A percentile compares a stretch with the other conserved stretches of the same genome.
phyloP scores from a whole-genome alignment of 306 rosid genomes.

The Neltuma alba region DNA sequence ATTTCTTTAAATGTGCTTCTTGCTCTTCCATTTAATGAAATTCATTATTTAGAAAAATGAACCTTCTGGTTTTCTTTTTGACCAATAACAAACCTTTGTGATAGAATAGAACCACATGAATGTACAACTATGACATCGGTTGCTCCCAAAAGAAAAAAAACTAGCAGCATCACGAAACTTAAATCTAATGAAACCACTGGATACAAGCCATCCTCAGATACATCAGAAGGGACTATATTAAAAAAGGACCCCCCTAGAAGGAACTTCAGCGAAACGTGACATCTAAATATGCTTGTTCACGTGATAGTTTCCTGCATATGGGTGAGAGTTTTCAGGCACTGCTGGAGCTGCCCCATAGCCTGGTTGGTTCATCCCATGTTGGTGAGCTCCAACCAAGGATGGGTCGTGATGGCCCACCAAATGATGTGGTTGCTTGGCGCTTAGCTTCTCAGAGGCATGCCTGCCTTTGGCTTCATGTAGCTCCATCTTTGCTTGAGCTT shows the following conservation, averaged over 20 bases:
- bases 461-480: constrained; percentile 66
- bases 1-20: too few species aligned
- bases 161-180: not conserved
- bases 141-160: not conserved
- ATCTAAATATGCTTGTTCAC: constrained; percentile 24
- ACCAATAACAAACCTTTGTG: not conserved
- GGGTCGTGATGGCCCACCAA: constrained; percentile 5
- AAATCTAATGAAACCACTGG: not conserved
- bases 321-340: constrained; percentile 26
- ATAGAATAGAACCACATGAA: not conserved
- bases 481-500: constrained; percentile 68
- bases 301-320: constrained; percentile 37
- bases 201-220: not conserved
- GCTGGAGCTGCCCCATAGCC: not conserved
- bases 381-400: constrained; percentile 21
- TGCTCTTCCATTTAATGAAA: not conserved
- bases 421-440: constrained; percentile 33
- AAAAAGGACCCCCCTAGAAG: constrained; percentile 2
- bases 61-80: not conserved
- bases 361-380: constrained; percentile 27
- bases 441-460: constrained; percentile 58
- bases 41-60: not conserved
- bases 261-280: not conserved
- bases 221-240: not conserved
- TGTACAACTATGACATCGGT: not conserved